Evolutionary conservation across 352 stramenopile genomes (phyloP).

Genomic region (Globisporangium canariense): DNA sequence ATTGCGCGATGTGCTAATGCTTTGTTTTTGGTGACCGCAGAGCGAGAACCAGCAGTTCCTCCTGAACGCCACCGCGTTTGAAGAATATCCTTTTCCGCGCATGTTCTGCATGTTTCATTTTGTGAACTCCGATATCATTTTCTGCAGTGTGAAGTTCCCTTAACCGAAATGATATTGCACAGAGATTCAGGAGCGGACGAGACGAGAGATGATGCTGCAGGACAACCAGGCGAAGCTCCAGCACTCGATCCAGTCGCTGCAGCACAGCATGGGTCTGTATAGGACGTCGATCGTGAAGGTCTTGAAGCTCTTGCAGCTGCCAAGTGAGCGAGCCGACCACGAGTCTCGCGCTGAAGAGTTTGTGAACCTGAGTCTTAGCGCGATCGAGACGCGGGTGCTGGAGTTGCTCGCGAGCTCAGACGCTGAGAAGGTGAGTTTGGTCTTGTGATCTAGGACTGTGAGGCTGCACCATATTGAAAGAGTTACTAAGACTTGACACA

Average conservation of each 20-base stretch:
- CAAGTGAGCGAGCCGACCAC: slow-evolving; percentile 19
- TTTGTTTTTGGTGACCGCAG: slow-evolving; percentile 16
- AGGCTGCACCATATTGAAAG: neutral
- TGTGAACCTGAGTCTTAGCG: slow-evolving; percentile 40
- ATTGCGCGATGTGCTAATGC: too few relatives aligned
- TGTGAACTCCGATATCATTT: neutral
- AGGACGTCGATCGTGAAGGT: slow-evolving; percentile 52
- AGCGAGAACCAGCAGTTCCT: slow-evolving; percentile 84
- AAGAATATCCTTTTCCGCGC: slow-evolving; percentile 74
- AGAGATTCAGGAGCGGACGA: slow-evolving; percentile 76
- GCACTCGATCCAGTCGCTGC: slow-evolving; percentile 56
- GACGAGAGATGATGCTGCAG: slow-evolving; percentile 57
- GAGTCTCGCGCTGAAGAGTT: slow-evolving; percentile 41
- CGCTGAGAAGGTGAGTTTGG: slow-evolving; percentile 46
- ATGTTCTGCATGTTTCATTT: slow-evolving; percentile 18
- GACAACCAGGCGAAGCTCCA: slow-evolving; percentile 67
- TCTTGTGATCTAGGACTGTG: neutral
- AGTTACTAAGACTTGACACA: neutral
- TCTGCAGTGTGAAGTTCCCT: slow-evolving; percentile 17
- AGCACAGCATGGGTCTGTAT: slow-evolving; percentile 48
- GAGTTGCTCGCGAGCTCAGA: slow-evolving; percentile 53
- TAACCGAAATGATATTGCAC: slow-evolving; percentile 57
- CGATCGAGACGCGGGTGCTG: slow-evolving; percentile 52
- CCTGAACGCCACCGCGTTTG: slow-evolving; percentile 74
- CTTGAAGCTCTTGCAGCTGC: slow-evolving; percentile 50